Evolutionary conservation across 2,329 filamentous ascomycete species (phyloP), one percentile per base, ranked within the genome.

Genomic region (Trichoderma sp.): DNA sequence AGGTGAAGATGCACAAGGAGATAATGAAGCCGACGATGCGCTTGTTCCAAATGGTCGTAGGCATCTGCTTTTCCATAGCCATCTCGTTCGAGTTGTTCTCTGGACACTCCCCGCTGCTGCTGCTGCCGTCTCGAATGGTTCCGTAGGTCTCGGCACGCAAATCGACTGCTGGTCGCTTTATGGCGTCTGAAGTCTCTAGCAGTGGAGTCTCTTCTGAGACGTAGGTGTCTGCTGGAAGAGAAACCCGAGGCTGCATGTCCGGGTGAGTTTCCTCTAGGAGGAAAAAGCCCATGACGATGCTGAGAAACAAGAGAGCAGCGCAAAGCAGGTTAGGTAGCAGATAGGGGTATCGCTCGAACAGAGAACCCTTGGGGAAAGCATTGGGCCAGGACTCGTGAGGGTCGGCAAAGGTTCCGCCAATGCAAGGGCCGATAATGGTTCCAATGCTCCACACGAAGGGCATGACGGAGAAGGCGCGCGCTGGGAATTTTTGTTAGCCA

Each of bases 391-490:
- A 90, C 43, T 88, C 84, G 73, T 90, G 88, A 30, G 95, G 95
- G 75, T 93, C 90, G 72, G 94, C 92, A 79, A 97, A 94, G 70
- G 92, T 89, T 39, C 95, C 95, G 72, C 95, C 95, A 74, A 98
- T 94, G 6, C 92, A 93, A 73, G 95, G 93, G 0, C 95, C 95
- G 68, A 97, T 86, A 74, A 97, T 97, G 11, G 93, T 97, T 28
- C 95, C 95, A 67, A 97, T 91, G 61, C 88, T 92, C 94, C 95
- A 98, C 8, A 97, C 92, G 78, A 97, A 97, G 0, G 95, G 95
- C 93, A 98, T 97, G 58, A 97, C 89, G 3, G 94, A 90, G 80
- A 95, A 97, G 32, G 95, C 95, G 73, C 92, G 90, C 72, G 94
- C 92, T 93, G 76, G 73, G 4, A 32, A 39, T 67, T 53, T 61